These are phyloP conservation scores for Gossypium sturtianum DNA, from an alignment of 345 rosid species.

Conservation along the genomic window DNA sequence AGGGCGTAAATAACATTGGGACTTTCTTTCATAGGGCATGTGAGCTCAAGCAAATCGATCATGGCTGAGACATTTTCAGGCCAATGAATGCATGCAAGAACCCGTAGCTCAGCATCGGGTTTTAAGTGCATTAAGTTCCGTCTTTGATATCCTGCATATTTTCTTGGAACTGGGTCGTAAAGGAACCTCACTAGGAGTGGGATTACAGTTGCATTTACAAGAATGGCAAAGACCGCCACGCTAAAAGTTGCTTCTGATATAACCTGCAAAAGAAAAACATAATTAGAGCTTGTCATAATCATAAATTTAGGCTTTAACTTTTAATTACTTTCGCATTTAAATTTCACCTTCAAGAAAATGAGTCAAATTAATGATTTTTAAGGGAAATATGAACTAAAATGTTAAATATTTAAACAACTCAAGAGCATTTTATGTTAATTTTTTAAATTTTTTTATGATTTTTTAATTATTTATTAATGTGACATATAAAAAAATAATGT, in stretches of 20 bases:
- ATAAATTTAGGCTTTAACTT: too few relatives aligned
- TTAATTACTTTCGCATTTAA: too few relatives aligned
- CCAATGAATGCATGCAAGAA: conserved; percentile 39
- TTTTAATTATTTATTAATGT: too few relatives aligned
- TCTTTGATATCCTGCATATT: conserved; percentile 35
- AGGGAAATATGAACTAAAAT: too few relatives aligned
- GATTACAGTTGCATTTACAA: conserved; percentile 20
- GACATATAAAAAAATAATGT: fast-evolving
- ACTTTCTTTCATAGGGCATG: conserved; percentile 11
- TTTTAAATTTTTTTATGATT: too few relatives aligned
- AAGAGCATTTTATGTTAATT: too few relatives aligned
- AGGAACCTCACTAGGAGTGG: conserved; percentile 39
- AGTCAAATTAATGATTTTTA: too few relatives aligned
- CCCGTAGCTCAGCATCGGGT: conserved; percentile 20
- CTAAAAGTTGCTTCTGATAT: not conserved
- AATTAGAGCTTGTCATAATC: not conserved
- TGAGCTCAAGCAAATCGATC: conserved; percentile 13
- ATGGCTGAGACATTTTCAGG: conserved; percentile 27
- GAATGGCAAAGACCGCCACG: not conserved
- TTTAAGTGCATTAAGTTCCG: conserved; percentile 26
- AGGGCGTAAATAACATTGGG: conserved; percentile 20
- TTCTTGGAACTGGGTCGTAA: conserved; percentile 41
- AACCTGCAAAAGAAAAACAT: not conserved
- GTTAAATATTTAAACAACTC: too few relatives aligned
- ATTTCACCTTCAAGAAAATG: too few relatives aligned